A percentile compares a stretch with the other conserved stretches of the same genome.
These are phyloP conservation scores for Candida chauliodis DNA, from an alignment of 805 yeast species.

Conservation along the genomic window DNA sequence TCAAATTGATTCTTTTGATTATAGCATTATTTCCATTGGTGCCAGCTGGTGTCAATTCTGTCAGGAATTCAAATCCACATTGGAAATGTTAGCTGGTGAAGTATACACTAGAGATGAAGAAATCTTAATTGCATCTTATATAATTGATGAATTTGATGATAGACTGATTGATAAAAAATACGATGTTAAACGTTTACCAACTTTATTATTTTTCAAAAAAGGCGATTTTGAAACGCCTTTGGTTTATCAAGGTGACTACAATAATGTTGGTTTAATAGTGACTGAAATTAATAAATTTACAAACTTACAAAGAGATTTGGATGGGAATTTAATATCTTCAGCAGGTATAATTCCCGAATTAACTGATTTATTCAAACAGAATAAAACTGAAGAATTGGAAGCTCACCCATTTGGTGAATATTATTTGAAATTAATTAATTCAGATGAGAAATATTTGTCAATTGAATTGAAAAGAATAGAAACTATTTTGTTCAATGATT, in stretches of 20 bases:
- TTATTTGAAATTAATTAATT: slow-evolving; percentile 46
- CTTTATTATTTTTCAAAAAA: slow-evolving; percentile 46
- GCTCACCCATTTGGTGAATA: slow-evolving; percentile 19
- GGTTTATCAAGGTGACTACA: slow-evolving; percentile 22
- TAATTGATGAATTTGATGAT: slow-evolving; percentile 45
- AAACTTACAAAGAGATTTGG: slow-evolving; percentile 25
- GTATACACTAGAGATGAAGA: slow-evolving; percentile 37
- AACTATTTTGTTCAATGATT: slow-evolving; percentile 34
- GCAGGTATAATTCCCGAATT: slow-evolving; percentile 28
- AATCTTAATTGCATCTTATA: slow-evolving; percentile 30
- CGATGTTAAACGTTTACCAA: slow-evolving; percentile 48
- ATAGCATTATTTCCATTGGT: slow-evolving; percentile 50
- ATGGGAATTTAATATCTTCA: slow-evolving; percentile 27
- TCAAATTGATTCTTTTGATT: slow-evolving; percentile 27
- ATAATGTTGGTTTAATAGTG: slow-evolving; percentile 18
- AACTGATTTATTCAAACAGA: slow-evolving; percentile 11
- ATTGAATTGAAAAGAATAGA: slow-evolving; percentile 47
- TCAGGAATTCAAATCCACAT: slow-evolving; percentile 47
- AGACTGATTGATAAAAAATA: slow-evolving; percentile 39
- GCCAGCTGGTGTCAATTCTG: slow-evolving; percentile 63
- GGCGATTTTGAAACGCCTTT: slow-evolving; percentile 24
- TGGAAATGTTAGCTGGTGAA: slow-evolving; percentile 47
- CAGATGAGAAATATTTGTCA: slow-evolving; percentile 40
- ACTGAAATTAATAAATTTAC: slow-evolving; percentile 25
- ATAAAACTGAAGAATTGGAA: background rate